These are phyloP conservation scores for Dissophora ornata DNA, from an alignment of 192 early-diverging fungal species.

Conservation along the genomic window DNA sequence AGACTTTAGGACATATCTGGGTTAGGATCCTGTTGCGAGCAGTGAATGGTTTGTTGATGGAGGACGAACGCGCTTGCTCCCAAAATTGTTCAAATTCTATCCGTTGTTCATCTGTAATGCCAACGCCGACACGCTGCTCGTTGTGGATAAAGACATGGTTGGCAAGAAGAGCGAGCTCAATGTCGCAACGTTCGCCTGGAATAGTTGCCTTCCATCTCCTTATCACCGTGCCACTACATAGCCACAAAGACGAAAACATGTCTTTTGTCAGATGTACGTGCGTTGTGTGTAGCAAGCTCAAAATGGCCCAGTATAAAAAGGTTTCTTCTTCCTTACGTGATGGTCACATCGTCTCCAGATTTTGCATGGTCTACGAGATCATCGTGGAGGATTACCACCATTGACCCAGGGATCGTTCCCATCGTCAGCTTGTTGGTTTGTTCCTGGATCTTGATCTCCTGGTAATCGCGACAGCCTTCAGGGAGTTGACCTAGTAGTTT, in stretches of 20 bases:
- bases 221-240: constrained; percentile 67
- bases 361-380: constrained; percentile 71
- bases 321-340: constrained; percentile 53
- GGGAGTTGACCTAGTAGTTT: constrained; percentile 56
- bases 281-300: neutral
- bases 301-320: neutral
- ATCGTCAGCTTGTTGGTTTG: constrained; percentile 71
- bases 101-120: constrained; percentile 64
- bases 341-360: constrained; percentile 69
- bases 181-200: constrained; percentile 68
- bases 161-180: constrained; percentile 69
- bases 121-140: constrained; percentile 59
- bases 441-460: constrained; percentile 84
- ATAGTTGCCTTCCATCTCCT: constrained; percentile 65
- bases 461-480: constrained; percentile 74
- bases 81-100: constrained; percentile 71
- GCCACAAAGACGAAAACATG: too few relatives aligned
- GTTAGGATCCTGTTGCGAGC: constrained; percentile 68
- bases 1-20: constrained; percentile 77
- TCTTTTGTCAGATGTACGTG: too few relatives aligned
- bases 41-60: constrained; percentile 45
- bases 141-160: constrained; percentile 73
- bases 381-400: constrained; percentile 67
- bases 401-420: constrained; percentile 72
- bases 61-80: constrained; percentile 41